A percentile compares a stretch with the other conserved stretches of the same genome.
Evolutionary conservation across 2,329 filamentous ascomycete species (phyloP).

Genomic region (Colletotrichum sidae): DNA sequence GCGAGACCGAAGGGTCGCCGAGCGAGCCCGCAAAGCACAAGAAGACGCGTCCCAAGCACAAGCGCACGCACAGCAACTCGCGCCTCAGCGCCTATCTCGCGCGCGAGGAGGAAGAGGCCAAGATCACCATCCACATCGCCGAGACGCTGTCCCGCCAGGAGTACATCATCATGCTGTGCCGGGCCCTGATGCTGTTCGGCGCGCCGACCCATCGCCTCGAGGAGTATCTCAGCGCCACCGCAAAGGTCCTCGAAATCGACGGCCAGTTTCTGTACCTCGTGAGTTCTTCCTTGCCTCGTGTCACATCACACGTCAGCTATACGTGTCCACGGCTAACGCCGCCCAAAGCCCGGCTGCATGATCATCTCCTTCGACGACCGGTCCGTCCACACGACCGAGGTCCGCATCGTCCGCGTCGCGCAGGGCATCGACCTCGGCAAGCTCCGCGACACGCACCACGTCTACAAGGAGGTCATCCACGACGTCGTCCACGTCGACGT

Average conservation of each 20-base stretch:
- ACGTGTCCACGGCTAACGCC: too few species aligned
- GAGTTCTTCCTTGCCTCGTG: not conserved
- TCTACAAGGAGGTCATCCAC: slow-evolving; percentile 75
- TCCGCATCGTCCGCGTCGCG: slow-evolving; percentile 69
- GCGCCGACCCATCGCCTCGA: slow-evolving; percentile 91
- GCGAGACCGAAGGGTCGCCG: slow-evolving; percentile 37
- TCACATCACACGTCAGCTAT: too few species aligned
- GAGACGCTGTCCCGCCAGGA: slow-evolving; percentile 81
- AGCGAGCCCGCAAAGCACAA: slow-evolving; percentile 40
- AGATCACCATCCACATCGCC: slow-evolving; percentile 65
- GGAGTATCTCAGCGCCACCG: slow-evolving; percentile 88
- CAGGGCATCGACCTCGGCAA: slow-evolving; percentile 72
- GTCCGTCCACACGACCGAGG: slow-evolving; percentile 73
- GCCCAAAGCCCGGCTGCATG: slow-evolving; percentile 79
- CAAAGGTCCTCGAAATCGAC: slow-evolving; percentile 85
- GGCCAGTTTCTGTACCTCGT: slow-evolving; percentile 81
- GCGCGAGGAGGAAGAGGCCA: slow-evolving; percentile 53
- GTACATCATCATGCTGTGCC: slow-evolving; percentile 86
- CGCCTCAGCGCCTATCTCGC: slow-evolving; percentile 53
- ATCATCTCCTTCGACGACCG: slow-evolving; percentile 87
- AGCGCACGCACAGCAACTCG: slow-evolving; percentile 50
- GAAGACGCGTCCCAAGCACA: slow-evolving; percentile 49
- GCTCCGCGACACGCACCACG: slow-evolving; percentile 69
- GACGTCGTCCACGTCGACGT: slow-evolving; percentile 69
- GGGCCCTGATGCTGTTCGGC: slow-evolving; percentile 86